Conservation (phyloP, 1,284 basidiomycete genomes). For the Phaffia rhodozyma region DNA sequence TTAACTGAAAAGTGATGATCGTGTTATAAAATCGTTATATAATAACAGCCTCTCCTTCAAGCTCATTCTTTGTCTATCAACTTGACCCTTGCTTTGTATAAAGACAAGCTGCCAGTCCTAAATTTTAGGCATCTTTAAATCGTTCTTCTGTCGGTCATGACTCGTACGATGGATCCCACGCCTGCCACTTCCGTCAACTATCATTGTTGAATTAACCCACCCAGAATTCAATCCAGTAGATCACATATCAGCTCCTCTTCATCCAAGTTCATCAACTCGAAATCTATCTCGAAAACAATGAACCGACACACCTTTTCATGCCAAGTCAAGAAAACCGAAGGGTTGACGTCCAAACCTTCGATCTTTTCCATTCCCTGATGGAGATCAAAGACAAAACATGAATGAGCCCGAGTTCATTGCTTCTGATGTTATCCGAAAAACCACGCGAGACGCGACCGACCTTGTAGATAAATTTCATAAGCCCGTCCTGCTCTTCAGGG, state of each 20-base stretch:
- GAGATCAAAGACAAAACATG: not conserved
- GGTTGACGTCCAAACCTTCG: conserved; percentile 62
- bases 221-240: conserved; percentile 6
- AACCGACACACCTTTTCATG: conserved; percentile 67
- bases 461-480: conserved; percentile 99
- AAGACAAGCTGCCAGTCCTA: too few relatives aligned
- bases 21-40: too few relatives aligned
- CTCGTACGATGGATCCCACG: conserved; percentile 89
- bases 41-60: too few relatives aligned
- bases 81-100: too few relatives aligned
- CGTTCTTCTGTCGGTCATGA: conserved; percentile 85
- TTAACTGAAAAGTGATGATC: too few relatives aligned
- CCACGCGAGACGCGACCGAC: conserved; percentile 17
- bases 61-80: too few relatives aligned
- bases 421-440: not conserved
- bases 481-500: conserved; percentile 70
- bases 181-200: conserved; percentile 92
- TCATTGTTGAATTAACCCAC: not conserved
- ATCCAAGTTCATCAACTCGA: not conserved
- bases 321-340: conserved; percentile 84
- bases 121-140: conserved; percentile 41
- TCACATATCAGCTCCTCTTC: conserved; percentile 16
- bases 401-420: not conserved
- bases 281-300: conserved; percentile 5
- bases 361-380: conserved; percentile 61